These are phyloP conservation scores for Wilhelminamyces savonicus DNA, from an alignment of 805 yeast species.

Conservation along the genomic window DNA sequence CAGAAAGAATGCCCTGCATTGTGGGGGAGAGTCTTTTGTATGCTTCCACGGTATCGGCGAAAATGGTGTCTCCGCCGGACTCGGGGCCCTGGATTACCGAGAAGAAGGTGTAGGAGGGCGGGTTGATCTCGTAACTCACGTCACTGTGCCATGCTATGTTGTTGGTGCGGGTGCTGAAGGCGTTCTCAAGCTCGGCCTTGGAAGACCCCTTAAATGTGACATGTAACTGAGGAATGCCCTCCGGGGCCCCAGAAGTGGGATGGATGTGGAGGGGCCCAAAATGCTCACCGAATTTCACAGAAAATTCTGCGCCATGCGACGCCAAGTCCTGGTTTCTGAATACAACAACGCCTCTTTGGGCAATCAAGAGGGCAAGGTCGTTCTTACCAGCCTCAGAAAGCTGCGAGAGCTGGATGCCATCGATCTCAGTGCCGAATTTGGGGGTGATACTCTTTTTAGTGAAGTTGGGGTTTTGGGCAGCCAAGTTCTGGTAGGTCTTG, in stretches of 20 bases:
- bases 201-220: neutral
- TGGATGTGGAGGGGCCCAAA: slow-evolving; percentile 16
- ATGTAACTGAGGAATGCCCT: neutral
- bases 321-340: slow-evolving; percentile 27
- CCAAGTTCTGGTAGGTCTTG: slow-evolving; percentile 13
- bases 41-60: slow-evolving; percentile 15
- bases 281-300: slow-evolving; percentile 7
- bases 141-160: slow-evolving; percentile 14
- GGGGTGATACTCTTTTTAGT: slow-evolving; percentile 20
- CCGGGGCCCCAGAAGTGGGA: slow-evolving; percentile 16
- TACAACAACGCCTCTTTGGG: slow-evolving; percentile 29
- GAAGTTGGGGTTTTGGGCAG: slow-evolving; percentile 8
- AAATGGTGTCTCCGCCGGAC: slow-evolving; percentile 15
- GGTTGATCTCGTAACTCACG: slow-evolving; percentile 14
- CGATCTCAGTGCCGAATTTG: slow-evolving; percentile 24
- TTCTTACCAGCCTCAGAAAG: slow-evolving; percentile 21
- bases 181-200: neutral
- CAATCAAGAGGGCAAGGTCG: slow-evolving; percentile 25
- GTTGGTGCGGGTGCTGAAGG: slow-evolving; percentile 3
- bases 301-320: slow-evolving; percentile 2
- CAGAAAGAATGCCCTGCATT: slow-evolving; percentile 9
- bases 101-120: slow-evolving; percentile 12
- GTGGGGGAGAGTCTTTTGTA: slow-evolving; percentile 14
- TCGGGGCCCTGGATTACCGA: slow-evolving; percentile 13
- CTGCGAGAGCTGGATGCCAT: slow-evolving; percentile 20